Evolutionary conservation across 495 filamentous ascomycete species (phyloP), one percentile per base, ranked within the genome.

Genomic region (Aspergillus ostianus): DNA sequence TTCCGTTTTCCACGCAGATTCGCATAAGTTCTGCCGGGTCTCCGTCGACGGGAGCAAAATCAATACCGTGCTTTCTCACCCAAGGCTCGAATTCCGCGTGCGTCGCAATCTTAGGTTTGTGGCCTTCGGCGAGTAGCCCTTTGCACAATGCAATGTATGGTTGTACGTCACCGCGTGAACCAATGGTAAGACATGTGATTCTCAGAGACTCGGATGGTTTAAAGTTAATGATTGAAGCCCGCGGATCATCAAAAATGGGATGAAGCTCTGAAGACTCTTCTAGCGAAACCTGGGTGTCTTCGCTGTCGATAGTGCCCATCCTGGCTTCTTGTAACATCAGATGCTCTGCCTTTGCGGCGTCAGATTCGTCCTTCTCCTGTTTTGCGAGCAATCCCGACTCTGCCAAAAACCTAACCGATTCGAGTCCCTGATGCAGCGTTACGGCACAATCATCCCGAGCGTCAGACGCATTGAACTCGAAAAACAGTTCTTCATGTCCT

Each of bases 111-210:
- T 84, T 88, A 3, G 90, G 85, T 51, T 80, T 84, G 67, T 98
- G 95, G 5, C 94, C 94, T 62, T 98, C 93, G 1, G 86, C 87
- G 46, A 95, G 75, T 10, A 98, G 77, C 3, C 90, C 90, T 70
- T 96, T 96, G 77, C 94, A 98, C 17, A 98, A 78, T 6, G 95
- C 92, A 70, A 98, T 98, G 68, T 97, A 98, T 0, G 94, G 94
- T 64, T 98, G 94, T 8, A 98, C 94, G 71, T 98, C 94, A 23
- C 94, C 94, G 29, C 94, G 84, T 3, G 93, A 97, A 23, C 94
- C 94, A 59, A 98, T 98, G 0, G 94, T 98, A 30, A 98, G 75
- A 68, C 94, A 98, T 0, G 93, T 96, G 53, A 98, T 87, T n/a
- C 80, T 83, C 67, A 98, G 74, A 9, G 92, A 81, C 64, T 93